Evolutionary conservation across 140 eudicot genomes (phyloP).

Genomic region (Artemisia princeps): DNA sequence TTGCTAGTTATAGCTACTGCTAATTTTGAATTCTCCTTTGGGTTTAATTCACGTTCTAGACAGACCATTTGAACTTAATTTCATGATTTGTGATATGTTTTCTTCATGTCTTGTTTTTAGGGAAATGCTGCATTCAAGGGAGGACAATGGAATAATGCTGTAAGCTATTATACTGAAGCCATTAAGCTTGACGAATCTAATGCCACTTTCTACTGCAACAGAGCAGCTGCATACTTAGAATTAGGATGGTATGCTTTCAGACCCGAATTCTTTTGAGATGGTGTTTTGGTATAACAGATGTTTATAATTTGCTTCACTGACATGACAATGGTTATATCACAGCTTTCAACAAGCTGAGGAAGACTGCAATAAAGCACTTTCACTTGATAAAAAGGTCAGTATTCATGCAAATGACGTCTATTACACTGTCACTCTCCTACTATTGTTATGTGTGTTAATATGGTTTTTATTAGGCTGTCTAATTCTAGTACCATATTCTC

Average conservation of each 20-base stretch:
- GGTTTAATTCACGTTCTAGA: not conserved
- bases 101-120: conserved; percentile 28
- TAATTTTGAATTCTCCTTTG: not conserved
- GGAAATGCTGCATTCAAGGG: conserved; percentile 90
- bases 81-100: not conserved
- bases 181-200: conserved; percentile 62
- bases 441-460: conserved; percentile 1
- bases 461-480: not conserved
- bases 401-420: conserved; percentile 5
- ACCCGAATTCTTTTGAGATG: not conserved
- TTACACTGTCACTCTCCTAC: not conserved
- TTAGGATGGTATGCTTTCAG: conserved; percentile 55
- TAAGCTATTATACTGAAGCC: conserved; percentile 67
- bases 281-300: not conserved
- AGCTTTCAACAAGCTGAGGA: conserved; percentile 86
- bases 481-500: not conserved
- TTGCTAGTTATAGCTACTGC: not conserved
- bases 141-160: conserved; percentile 74
- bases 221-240: conserved; percentile 93
- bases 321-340: conserved; percentile 16
- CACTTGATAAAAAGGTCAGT: conserved; percentile 80
- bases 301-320: conserved; percentile 14
- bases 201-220: conserved; percentile 66
- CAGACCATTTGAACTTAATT: not conserved
- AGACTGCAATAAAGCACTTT: conserved; percentile 80